phyloP scores from a whole-genome alignment of 73 alveolate species.

The Uronychia setigera region DNA sequence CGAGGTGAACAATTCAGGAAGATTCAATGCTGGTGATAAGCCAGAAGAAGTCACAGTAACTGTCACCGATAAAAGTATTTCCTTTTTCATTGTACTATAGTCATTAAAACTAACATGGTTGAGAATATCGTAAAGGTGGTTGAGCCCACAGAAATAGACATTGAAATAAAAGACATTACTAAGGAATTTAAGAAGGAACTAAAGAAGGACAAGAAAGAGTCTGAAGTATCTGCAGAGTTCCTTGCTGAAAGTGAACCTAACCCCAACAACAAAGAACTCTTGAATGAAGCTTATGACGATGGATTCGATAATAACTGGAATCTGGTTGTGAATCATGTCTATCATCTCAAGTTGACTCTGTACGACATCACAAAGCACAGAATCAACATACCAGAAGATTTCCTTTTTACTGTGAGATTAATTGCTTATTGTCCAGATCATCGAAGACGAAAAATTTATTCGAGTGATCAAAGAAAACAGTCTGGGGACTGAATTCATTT shows the following conservation, averaged over 20 bases:
- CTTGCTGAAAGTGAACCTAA: not conserved
- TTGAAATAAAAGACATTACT: constrained; percentile 48
- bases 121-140: constrained; percentile 57
- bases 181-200: not conserved
- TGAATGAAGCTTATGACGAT: not conserved
- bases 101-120: constrained; percentile 53
- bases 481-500: not conserved
- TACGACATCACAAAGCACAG: constrained; percentile 50
- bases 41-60: constrained; percentile 31
- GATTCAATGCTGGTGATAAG: constrained; percentile 34
- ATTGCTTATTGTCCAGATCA: constrained; percentile 1
- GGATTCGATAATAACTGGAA: constrained; percentile 40
- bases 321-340: constrained; percentile 38
- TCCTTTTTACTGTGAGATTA: constrained; percentile 13
- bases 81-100: not conserved
- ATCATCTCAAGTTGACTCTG: constrained; percentile 38
- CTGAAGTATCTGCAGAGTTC: not conserved
- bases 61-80: constrained; percentile 38
- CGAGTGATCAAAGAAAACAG: too few relatives aligned
- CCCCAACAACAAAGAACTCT: not conserved
- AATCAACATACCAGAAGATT: constrained; percentile 42
- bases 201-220: not conserved
- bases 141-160: constrained; percentile 47
- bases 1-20: constrained; percentile 41
- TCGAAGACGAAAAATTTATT: too few relatives aligned